Percentiles rank a stretch among this genome's conserved stretches.
Conservation (phyloP, 176 grass and related monocot genomes). For the Poa pratensis region DNA sequence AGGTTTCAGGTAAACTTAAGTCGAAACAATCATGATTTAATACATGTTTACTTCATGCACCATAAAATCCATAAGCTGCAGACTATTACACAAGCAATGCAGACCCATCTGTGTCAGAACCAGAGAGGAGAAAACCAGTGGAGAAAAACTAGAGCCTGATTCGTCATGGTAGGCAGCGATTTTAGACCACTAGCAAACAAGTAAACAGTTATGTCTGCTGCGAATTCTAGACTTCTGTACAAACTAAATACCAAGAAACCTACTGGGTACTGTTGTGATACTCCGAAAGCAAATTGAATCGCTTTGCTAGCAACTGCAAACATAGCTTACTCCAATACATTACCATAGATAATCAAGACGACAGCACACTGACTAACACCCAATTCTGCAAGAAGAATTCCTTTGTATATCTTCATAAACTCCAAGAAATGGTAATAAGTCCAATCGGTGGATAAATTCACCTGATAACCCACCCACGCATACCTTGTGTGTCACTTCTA, state of each 20-base stretch:
- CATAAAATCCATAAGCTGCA: background rate
- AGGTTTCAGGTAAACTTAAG: conserved; percentile 7
- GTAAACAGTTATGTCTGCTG: background rate
- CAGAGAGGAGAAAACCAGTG: background rate
- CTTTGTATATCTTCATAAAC: background rate
- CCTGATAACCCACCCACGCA: background rate
- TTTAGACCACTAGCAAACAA: background rate
- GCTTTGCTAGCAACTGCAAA: background rate
- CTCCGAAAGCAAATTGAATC: conserved; percentile 7
- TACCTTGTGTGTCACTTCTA: background rate
- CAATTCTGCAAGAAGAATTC: background rate
- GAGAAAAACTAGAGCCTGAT: background rate
- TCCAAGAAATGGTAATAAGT: background rate
- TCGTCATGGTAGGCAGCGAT: background rate
- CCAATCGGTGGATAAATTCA: background rate
- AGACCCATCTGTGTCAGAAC: background rate
- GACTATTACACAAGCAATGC: background rate
- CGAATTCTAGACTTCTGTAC: background rate
- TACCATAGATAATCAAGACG: background rate
- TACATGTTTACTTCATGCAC: background rate
- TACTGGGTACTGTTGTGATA: background rate
- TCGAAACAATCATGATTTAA: conserved; percentile 7
- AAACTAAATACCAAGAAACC: conserved; percentile 18
- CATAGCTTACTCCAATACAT: background rate
- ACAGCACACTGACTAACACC: background rate